A percentile compares a stretch with the other conserved stretches of the same genome.
phyloP scores from a whole-genome alignment of 2,329 filamentous ascomycete species.

The Teratosphaeria viscida region DNA sequence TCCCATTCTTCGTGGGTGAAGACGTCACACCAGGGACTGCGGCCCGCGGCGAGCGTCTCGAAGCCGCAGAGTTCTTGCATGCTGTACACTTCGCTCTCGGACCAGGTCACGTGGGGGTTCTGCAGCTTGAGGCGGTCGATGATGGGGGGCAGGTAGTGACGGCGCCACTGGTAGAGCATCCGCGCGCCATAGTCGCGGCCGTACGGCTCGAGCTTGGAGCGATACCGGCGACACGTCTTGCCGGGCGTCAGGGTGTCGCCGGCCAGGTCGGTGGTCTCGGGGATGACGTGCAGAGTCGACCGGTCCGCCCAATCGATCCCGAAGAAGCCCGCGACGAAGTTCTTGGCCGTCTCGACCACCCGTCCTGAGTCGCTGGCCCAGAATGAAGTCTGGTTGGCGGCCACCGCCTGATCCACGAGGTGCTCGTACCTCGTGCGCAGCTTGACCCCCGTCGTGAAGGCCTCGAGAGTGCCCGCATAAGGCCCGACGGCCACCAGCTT shows the following conservation, averaged over 20 bases:
- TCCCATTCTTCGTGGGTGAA: slow-evolving; percentile 41
- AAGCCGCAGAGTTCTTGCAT: slow-evolving; percentile 56
- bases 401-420: slow-evolving; percentile 28
- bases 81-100: slow-evolving; percentile 41
- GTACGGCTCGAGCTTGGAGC: slow-evolving; percentile 23
- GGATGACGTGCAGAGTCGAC: slow-evolving; percentile 42
- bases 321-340: slow-evolving; percentile 47
- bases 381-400: slow-evolving; percentile 28
- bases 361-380: slow-evolving; percentile 47
- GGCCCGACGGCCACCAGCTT: slow-evolving; percentile 47
- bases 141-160: slow-evolving; percentile 39
- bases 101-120: slow-evolving; percentile 35
- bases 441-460: slow-evolving; percentile 45
- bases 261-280: slow-evolving; percentile 40
- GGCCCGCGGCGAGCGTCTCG: slow-evolving; percentile 44
- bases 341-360: slow-evolving; percentile 46
- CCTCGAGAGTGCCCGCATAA: slow-evolving; percentile 44
- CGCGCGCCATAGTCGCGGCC: slow-evolving; percentile 43
- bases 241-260: slow-evolving; percentile 49
- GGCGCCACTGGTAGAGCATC: slow-evolving; percentile 38
- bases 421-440: slow-evolving; percentile 44
- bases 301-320: slow-evolving; percentile 36
- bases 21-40: slow-evolving; percentile 46
- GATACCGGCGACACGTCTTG: slow-evolving; percentile 33
- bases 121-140: slow-evolving; percentile 33